These are phyloP conservation scores for Recurvomyces mirabilis DNA, from an alignment of 495 filamentous ascomycete species.

Conservation along the genomic window DNA sequence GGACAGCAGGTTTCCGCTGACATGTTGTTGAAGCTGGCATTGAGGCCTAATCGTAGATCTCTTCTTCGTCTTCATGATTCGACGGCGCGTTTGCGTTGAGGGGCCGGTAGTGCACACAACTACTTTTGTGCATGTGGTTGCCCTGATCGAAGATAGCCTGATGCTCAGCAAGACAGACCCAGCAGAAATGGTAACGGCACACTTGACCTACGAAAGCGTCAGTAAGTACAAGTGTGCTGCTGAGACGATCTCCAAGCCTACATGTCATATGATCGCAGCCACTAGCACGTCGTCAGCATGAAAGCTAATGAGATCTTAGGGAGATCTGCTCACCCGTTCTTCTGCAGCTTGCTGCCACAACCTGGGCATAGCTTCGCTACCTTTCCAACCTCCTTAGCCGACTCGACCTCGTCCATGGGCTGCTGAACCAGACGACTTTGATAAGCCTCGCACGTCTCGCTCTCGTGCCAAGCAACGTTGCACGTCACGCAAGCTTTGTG, in stretches of 20 bases:
- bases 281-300: neutral
- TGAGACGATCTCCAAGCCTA: neutral
- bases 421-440: conserved; percentile 15
- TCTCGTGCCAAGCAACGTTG: conserved; percentile 29
- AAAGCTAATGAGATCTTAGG: neutral
- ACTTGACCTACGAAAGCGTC: conserved; percentile 26
- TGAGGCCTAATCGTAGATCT: too few relatives aligned
- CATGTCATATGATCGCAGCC: neutral
- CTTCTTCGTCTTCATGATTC: too few relatives aligned
- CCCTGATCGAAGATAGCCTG: too few relatives aligned
- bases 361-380: conserved; percentile 27
- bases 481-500: conserved; percentile 28
- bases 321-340: conserved; percentile 14
- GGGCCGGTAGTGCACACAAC: too few relatives aligned
- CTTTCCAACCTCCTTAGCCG: conserved; percentile 11
- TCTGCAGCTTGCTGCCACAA: conserved; percentile 25
- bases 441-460: conserved; percentile 27
- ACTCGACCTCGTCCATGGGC: conserved; percentile 4
- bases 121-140: too few relatives aligned
- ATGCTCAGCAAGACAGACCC: too few relatives aligned
- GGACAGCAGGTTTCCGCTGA: too few relatives aligned
- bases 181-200: conserved; percentile 2
- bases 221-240: conserved; percentile 2
- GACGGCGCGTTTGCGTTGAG: too few relatives aligned
- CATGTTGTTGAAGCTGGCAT: too few relatives aligned